Evolutionary conservation across 2,329 filamentous ascomycete genomes (phyloP).

Genomic region (Ophiostoma montium): DNA sequence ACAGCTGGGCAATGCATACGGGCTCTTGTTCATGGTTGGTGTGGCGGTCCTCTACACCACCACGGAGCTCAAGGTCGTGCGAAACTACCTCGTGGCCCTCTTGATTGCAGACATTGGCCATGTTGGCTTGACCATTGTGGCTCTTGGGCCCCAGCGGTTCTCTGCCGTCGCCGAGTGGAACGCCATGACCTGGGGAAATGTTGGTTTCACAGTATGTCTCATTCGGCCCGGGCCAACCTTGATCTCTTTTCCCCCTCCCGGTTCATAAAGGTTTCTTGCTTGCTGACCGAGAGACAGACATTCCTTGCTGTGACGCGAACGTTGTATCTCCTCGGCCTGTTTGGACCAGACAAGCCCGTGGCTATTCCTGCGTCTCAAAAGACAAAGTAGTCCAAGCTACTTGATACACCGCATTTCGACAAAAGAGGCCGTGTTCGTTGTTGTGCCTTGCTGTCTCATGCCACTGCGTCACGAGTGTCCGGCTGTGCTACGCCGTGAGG

Average conservation of each 20-base stretch:
- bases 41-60: constrained; percentile 50
- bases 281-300: constrained; percentile 19
- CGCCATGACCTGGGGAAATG: constrained; percentile 57
- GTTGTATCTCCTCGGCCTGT: constrained; percentile 43
- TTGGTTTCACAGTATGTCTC: constrained; percentile 42
- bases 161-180: constrained; percentile 48
- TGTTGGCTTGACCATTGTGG: constrained; percentile 44
- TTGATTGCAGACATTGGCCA: constrained; percentile 55
- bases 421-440: constrained; percentile 3
- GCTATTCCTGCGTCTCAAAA: constrained; percentile 11
- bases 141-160: constrained; percentile 40
- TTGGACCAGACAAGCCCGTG: constrained; percentile 32
- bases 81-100: constrained; percentile 51
- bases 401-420: too few species aligned
- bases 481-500: too few species aligned
- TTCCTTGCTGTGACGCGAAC: constrained; percentile 43
- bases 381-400: constrained; percentile 11
- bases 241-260: neutral
- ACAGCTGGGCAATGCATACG: constrained; percentile 58
- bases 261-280: neutral
- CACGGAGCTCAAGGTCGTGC: constrained; percentile 49
- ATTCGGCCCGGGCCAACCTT: too few species aligned
- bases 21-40: constrained; percentile 49
- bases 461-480: too few species aligned
- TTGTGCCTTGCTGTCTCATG: too few species aligned